Base-by-base conservation (phyloP, 2,329 filamentous ascomycete genomes). In the Epichloe brachyelytri region DNA sequence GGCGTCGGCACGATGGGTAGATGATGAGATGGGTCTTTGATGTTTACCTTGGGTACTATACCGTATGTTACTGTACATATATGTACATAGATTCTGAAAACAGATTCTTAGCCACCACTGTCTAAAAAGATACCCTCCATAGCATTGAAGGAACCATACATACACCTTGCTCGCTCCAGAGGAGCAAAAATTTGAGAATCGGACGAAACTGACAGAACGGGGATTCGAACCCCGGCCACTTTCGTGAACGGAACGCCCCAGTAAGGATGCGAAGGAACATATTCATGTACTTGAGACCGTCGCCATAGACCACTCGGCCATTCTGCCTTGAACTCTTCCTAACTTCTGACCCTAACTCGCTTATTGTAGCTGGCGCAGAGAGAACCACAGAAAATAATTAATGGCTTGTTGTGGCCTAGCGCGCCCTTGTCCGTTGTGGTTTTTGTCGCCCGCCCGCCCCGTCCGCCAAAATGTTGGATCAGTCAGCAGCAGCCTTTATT, bases 191-290 rank as follows among this genome's bases (percentile, higher is more conserved):
- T 4, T 4, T 10, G 3, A 30, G 10, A 3, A 0, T 2, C 8
- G 0, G 1, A 30, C 8, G 8, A 30, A 26, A 50, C 48, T 53
- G 57, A 57, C 55, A 57, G 55, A 56, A 53, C 54, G 54, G 57
- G 57, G 57, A 58, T 57, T 58, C 57, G 57, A 58, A 58, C 57
- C 57, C 57, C 54, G 54, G 57, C 57, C 57, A 58, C 57, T 58
- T 57, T 55, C 57, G 57, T 58, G 57, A 58, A 56, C 54, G 57
- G 57, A 57, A 57, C 51, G 54, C 55, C 53, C 51, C 54, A 54
- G 52, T 40, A 11, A 3, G 48, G 52, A 54, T 38, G 40, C 53
- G 52, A 52, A 56, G 55, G 53, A 47, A 51, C 54, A 56, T 52
- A 54, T n/a, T 3, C 12, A 49, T 56, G 51, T 50, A 14, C 56